Base-by-base conservation (phyloP, 257 asterid genomes). In the Nicotiana obtusifolia region DNA sequence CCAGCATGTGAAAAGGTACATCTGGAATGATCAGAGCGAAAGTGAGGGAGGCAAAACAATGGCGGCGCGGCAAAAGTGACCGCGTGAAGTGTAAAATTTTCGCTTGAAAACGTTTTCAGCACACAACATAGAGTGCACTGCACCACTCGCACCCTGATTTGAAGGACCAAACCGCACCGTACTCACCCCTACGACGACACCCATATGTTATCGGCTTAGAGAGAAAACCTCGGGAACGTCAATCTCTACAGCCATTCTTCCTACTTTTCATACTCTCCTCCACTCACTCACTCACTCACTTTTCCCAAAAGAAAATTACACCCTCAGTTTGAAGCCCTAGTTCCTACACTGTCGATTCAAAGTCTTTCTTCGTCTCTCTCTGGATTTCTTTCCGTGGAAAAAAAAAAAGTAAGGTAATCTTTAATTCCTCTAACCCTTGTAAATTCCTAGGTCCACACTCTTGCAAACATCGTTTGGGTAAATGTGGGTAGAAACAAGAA, bases 61-160 rank as follows among this genome's bases (percentile, higher is more conserved):
- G 80, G 80, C 80, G 80, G 80, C 80, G 62, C 80, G 62, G 78
- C 80, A 75, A 49, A 75, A 75, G 37, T 69, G 77, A 41, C 76
- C 76, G 5, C 35, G 77, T 44, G 59, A 41, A 75, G 13, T 49
- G 62, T 49, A 3, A 49, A 75, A 22, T 20, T 41, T 69, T 11
- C 26, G n/a, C 53, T 41, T 35, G 53, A 20, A 37, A 68, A n/a
- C 49, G 49, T 41, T 41, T 41, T 41, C 13, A 41, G 49, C 49
- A 41, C 49, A 41, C 49, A 41, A 41, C 13, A 41, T 41, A 41
- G 9, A 41, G 13, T 41, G 41, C 22, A 35, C 77, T 9, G 20
- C 77, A 41, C 56, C 26, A 24, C 28, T 26, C 77, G 78, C 14
- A 71, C 78, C 78, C 78, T 71, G 4, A 71, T 71, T 22, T 37